A percentile compares a stretch with the other conserved stretches of the same genome.
Conservation (phyloP, 306 rosid species). For the Purshia tridentata region DNA sequence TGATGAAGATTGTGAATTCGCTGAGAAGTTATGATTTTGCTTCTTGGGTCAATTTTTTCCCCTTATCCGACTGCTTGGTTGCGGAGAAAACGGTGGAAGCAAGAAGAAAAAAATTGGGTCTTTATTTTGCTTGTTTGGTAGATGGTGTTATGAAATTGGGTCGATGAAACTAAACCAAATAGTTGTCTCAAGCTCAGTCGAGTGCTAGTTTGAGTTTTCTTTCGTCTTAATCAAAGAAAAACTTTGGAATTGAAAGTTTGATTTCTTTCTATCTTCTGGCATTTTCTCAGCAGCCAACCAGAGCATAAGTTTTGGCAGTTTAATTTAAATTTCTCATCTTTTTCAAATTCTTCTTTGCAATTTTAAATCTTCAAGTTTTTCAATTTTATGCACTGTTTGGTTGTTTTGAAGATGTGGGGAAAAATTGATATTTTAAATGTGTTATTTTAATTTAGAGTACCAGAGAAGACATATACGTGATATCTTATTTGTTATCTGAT, state of each 20-base stretch:
- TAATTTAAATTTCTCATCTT: constrained; percentile 36
- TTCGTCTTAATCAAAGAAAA: constrained; percentile 10
- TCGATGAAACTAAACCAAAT: constrained; percentile 34
- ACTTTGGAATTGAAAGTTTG: constrained; percentile 12
- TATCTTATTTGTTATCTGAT: constrained; percentile 3
- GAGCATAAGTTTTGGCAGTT: constrained; percentile 37
- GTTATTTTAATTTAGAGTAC: neutral
- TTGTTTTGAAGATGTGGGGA: constrained; percentile 15
- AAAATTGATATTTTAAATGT: constrained; percentile 11
- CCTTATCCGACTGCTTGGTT: constrained; percentile 43
- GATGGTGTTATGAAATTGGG: constrained; percentile 23
- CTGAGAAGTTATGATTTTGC: constrained; percentile 31
- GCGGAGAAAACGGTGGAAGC: constrained; percentile 51
- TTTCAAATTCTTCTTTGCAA: constrained; percentile 10
- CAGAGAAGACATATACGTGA: neutral
- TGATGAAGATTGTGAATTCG: constrained; percentile 27
- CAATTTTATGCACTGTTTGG: constrained; percentile 27
- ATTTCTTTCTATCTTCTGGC: constrained; percentile 28
- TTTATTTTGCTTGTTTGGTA: constrained; percentile 20
- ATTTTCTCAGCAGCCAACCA: constrained; percentile 44
- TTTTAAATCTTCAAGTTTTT: constrained; percentile 18
- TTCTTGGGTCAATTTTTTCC: constrained; percentile 31
- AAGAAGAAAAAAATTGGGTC: constrained; percentile 23
- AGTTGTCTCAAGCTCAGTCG: constrained; percentile 51
- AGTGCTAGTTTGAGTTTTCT: constrained; percentile 33